Evolutionary conservation across 163 green algal species (phyloP).

Genomic region (Chloromonas sp.): DNA sequence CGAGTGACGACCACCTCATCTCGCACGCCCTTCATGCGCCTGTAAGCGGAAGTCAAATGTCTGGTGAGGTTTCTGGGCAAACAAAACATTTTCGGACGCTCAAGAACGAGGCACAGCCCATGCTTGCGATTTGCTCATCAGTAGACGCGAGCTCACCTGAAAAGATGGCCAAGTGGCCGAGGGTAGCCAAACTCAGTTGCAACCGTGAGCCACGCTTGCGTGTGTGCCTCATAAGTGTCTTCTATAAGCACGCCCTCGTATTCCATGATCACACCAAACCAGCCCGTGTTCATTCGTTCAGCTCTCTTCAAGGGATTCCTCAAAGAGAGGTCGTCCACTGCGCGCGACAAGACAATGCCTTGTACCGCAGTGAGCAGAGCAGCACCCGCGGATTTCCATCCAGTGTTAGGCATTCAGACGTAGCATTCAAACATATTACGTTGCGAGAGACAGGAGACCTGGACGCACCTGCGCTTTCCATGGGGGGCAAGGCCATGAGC

Average conservation of each 20-base stretch:
- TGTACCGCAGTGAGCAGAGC: neutral
- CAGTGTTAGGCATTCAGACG: neutral
- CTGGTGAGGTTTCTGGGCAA: no score
- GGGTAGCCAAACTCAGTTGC: constrained; percentile 75
- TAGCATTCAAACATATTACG: neutral
- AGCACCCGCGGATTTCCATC: neutral
- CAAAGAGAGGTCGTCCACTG: constrained; percentile 7
- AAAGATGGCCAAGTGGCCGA: constrained; percentile 54
- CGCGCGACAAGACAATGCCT: neutral
- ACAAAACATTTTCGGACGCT: no score
- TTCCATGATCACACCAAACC: constrained; percentile 83
- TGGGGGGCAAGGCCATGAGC: neutral
- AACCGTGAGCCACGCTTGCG: constrained; percentile 70
- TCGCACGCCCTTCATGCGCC: constrained; percentile 41
- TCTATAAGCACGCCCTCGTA: constrained; percentile 73
- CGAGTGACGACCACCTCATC: constrained; percentile 47
- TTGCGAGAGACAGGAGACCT: neutral
- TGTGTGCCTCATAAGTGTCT: constrained; percentile 54
- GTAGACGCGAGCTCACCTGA: constrained; percentile 10
- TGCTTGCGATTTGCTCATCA: no score
- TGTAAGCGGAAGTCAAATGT: neutral
- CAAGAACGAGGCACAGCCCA: no score
- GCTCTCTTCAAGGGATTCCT: neutral
- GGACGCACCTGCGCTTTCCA: neutral
- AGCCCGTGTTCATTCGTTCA: constrained; percentile 32